Evolutionary conservation across 257 asterid species (phyloP).

Genomic region (Nicotiana tomentosiformis): DNA sequence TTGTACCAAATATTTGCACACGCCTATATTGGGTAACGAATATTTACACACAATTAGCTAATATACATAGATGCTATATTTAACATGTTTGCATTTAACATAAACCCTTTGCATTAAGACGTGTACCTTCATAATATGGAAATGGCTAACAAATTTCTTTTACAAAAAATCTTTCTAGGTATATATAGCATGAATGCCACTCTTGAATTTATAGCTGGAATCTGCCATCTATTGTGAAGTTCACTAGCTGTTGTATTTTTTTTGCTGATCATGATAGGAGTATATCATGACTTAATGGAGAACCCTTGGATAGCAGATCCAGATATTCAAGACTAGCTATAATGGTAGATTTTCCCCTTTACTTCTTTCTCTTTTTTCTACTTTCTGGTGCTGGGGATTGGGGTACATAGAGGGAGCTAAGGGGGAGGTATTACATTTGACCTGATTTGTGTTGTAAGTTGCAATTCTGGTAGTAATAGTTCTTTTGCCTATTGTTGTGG

Average conservation of each 20-base stretch:
- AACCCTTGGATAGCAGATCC: neutral
- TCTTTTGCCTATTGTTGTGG: neutral
- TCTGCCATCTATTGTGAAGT: neutral
- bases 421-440: neutral
- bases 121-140: neutral
- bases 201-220: slow-evolving; percentile 1
- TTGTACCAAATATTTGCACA: neutral
- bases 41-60: neutral
- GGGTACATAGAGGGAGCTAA: neutral
- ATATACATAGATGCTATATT: no score
- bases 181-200: neutral
- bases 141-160: neutral
- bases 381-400: neutral
- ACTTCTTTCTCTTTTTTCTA: neutral
- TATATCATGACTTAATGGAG: neutral
- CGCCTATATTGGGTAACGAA: neutral
- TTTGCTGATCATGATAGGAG: neutral
- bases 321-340: neutral
- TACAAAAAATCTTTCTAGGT: neutral
- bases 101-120: no score
- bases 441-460: neutral
- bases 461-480: neutral
- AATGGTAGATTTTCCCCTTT: neutral
- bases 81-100: no score
- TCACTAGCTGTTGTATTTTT: neutral